Base-by-base conservation (phyloP, 1,284 basidiomycete species). In the Malassezia slooffiae region DNA sequence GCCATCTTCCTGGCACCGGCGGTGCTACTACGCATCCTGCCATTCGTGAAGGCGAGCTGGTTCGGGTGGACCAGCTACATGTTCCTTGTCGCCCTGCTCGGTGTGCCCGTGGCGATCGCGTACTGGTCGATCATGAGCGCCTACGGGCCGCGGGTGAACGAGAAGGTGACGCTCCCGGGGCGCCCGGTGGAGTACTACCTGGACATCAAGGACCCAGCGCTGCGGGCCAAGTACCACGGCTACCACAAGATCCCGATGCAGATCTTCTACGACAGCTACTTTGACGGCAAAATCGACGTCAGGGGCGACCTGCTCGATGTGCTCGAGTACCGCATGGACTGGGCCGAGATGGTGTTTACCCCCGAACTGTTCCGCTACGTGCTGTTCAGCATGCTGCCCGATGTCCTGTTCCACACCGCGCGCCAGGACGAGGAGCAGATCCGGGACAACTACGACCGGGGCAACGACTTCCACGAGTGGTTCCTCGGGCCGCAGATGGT, bases 161-260 rank as follows among this genome's bases (percentile, higher is more conserved):
- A 85, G 56, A 89, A 90, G 74, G 81, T 89, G 56, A 68, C 74
- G 26, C 75, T 95, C n/a, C 89, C 91, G 11, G 81, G 82, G 35
- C 55, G 60, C 27, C 64, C 66, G 13, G 79, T 93, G 53, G 82
- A 84, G 62, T 78, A 83, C 60, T 99, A 97, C 71, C 83, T 97
- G 67, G 82, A 80, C 42, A 83, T 96, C 74, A 82, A 86, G 58
- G 88, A 95, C 74, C 71, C 74, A 1, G 80, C 80, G 52, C 76
- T 97, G 63, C 83, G 80, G 73, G 75, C 76, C 21, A 76, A 81
- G 59, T 95, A 89, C 75, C 73, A 51, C 35, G 58, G 79, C 38
- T 79, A 79, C 57, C 81, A 82, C 70, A 96, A 95, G 74, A 95
- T 97, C 54, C 90, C 90, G 37, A 93, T 95, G 82, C 89, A 97